A percentile compares a stretch with the other conserved stretches of the same genome.
These are phyloP conservation scores for Verruconis gallopava DNA, from an alignment of 2,329 filamentous ascomycete species.

Conservation along the genomic window DNA sequence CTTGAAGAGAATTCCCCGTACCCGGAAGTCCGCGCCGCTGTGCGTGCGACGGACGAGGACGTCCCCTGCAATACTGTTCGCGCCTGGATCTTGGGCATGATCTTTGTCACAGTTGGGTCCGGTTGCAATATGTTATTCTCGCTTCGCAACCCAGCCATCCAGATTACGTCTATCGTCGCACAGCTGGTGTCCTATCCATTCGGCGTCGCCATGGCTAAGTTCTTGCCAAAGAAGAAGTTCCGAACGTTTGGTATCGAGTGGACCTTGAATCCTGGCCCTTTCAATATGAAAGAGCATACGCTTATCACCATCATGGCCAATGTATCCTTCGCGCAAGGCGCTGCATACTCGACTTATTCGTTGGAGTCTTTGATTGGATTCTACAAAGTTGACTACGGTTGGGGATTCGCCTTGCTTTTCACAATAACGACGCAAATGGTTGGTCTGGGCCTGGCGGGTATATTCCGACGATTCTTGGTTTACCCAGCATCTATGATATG, in stretches of 20 bases:
- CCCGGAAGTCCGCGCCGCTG: constrained; percentile 12
- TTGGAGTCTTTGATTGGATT: constrained; percentile 21
- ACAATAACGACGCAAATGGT: constrained; percentile 56
- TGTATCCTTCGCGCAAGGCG: constrained; percentile 47
- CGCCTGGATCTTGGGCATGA: constrained; percentile 9
- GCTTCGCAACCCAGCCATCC: constrained; percentile 48
- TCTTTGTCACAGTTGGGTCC: constrained; percentile 15
- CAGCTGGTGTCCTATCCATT: constrained; percentile 53
- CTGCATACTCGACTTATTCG: constrained; percentile 24
- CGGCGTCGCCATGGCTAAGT: constrained; percentile 46
- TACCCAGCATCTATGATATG: constrained; percentile 60
- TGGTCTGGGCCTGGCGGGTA: constrained; percentile 17
- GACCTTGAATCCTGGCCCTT: constrained; percentile 53
- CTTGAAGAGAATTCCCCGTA: constrained; percentile 13
- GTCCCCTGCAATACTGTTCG: constrained; percentile 11
- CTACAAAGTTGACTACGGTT: constrained; percentile 54
- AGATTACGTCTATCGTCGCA: constrained; percentile 47
- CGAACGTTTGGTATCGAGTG: constrained; percentile 41
- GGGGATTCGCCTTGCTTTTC: constrained; percentile 34
- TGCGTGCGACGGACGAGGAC: constrained; percentile 9
- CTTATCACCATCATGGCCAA: constrained; percentile 51
- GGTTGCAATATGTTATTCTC: constrained; percentile 49
- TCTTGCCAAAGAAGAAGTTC: constrained; percentile 39
- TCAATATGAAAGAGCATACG: constrained; percentile 58
- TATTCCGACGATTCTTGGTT: constrained; percentile 18